Conservation (phyloP, 345 rosid species). For the Acer saccharum region DNA sequence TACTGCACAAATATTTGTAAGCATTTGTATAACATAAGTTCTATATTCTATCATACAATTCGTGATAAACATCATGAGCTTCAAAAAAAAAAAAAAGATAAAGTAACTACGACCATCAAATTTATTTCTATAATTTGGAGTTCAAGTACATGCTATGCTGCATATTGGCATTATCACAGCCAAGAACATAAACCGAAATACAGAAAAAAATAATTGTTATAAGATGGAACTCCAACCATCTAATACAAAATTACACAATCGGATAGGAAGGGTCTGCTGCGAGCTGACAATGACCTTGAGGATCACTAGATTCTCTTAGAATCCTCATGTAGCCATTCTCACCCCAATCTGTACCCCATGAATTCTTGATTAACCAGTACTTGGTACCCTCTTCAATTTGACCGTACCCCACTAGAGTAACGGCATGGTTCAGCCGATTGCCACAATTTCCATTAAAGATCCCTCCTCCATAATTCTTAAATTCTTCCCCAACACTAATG, state of each 20-base stretch:
- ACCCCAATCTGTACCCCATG: conserved; percentile 59
- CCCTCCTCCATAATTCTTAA: too few relatives aligned
- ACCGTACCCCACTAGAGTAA: conserved; percentile 42
- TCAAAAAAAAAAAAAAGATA: too few relatives aligned
- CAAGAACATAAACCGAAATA: too few relatives aligned
- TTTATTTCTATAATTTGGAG: too few relatives aligned
- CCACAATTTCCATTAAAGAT: too few relatives aligned
- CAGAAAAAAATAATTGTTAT: too few relatives aligned
- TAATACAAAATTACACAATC: too few relatives aligned
- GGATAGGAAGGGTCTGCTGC: neutral
- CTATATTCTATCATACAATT: neutral
- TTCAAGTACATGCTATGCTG: too few relatives aligned
- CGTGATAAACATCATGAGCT: neutral
- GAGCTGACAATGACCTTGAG: neutral
- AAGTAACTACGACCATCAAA: too few relatives aligned
- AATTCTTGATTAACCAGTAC: conserved; percentile 60
- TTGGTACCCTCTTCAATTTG: conserved; percentile 25
- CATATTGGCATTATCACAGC: too few relatives aligned
- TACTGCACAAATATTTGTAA: neutral
- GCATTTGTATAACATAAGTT: neutral
- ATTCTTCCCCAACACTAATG: too few relatives aligned
- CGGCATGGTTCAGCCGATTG: conserved; percentile 40
- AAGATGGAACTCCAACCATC: too few relatives aligned
- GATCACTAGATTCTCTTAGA: conserved; percentile 21
- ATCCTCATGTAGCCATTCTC: conserved; percentile 56